Evolutionary conservation across 2,329 filamentous ascomycete species (phyloP), one percentile per base, ranked within the genome.

Genomic region (Neofusicoccum umdonicola): DNA sequence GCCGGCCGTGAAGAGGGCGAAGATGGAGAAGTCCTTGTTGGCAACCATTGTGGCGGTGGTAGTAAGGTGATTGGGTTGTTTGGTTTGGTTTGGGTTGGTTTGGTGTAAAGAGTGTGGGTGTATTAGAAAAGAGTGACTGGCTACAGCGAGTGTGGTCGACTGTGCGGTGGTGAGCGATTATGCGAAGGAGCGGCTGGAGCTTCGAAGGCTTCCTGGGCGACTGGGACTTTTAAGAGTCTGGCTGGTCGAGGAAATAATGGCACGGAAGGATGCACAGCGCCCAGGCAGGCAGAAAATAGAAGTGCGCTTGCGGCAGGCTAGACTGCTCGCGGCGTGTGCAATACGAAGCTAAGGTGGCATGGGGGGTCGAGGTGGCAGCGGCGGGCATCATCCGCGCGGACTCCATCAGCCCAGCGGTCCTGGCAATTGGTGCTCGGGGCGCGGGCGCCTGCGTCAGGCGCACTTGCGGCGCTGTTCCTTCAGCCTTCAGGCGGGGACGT

Each of bases 1-100:
- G 77, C 82, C 81, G 69, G 84, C 80, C 54, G 87, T 76, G 69
- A 84, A 81, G 70, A 87, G 75, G 67, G 81, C 73, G 68, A 84
- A 74, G 70, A 83, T 69, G 65, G 82, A 74, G 67, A 74, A 72
- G 64, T 74, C 71, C 67, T 67, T 67, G 66, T 72, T 69, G 70
- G 70, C 64, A 71, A 73, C 73, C 76, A 77, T 77, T 50, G 65
- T 77, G 70, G 66, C 50, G 34, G 45, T 61, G 11, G 61, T 6
- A 5, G 61, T 9, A 2, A 44, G 34, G 27, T 15, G 37, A 8
- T 39, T 39, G 57, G 66, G 64, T 66, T 54, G 42, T 27, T 39
- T 45, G 51, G 17, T 31, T 22, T 22, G 52, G 44, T 52, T 19
- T 27, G 44, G 37, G 66, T 67, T 71, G 71, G 31, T 37, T 37